Conservation (phyloP, 2,329 filamentous ascomycete species). For the Fusarium nelsonii region DNA sequence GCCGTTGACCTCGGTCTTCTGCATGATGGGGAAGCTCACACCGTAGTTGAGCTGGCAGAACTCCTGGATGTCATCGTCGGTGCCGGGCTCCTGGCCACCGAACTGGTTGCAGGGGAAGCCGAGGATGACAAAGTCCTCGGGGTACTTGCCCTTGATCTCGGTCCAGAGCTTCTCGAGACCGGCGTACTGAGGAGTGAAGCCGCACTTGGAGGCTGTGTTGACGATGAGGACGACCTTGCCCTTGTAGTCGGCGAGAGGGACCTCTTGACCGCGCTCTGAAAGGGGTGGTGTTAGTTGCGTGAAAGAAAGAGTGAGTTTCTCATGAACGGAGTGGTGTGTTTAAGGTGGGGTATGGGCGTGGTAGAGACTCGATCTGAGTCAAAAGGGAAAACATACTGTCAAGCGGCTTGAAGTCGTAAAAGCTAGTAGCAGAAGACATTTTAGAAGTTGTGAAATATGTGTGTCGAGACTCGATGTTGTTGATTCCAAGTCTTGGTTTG, state of each 20-base stretch:
- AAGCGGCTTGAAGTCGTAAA: slow-evolving; percentile 88
- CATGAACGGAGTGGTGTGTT: slow-evolving; percentile 1
- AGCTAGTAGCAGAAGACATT: slow-evolving; percentile 61
- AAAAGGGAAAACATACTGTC: slow-evolving; percentile 72
- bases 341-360: slow-evolving; percentile 4
- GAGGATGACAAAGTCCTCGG: slow-evolving; percentile 84
- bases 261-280: slow-evolving; percentile 71
- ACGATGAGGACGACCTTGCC: slow-evolving; percentile 96
- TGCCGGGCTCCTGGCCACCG: slow-evolving; percentile 87
- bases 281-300: slow-evolving; percentile 29
- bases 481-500: slow-evolving; percentile 19
- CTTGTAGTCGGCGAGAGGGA: slow-evolving; percentile 77
- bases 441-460: slow-evolving; percentile 28
- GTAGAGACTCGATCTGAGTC: neutral
- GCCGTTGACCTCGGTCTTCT: slow-evolving; percentile 96
- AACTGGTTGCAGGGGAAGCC: slow-evolving; percentile 99
- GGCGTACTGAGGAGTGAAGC: slow-evolving; percentile 95
- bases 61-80: slow-evolving; percentile 81
- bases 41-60: slow-evolving; percentile 95
- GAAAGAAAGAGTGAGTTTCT: neutral
- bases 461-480: slow-evolving; percentile 16
- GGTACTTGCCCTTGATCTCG: slow-evolving; percentile 74
- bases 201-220: slow-evolving; percentile 98
- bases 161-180: slow-evolving; percentile 94
- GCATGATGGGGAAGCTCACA: slow-evolving; percentile 89